Conservation (phyloP, 805 yeast genomes). For the Metschnikowia henanensis region DNA sequence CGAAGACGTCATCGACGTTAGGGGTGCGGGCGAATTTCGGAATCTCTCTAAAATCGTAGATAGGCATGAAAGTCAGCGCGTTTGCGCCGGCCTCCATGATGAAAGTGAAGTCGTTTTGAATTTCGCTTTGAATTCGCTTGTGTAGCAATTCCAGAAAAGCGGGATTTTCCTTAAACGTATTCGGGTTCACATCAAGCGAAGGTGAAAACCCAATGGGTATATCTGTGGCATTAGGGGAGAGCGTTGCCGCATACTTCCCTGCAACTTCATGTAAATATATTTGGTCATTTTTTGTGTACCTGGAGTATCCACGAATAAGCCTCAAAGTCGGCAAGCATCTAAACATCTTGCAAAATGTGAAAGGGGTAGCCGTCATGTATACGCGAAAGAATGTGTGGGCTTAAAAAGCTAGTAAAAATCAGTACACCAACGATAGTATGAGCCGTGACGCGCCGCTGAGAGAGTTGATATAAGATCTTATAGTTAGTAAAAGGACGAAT, state of each 20-base stretch:
- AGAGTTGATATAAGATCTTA: too few species aligned
- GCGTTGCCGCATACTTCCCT: conserved; percentile 18
- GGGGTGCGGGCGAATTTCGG: conserved; percentile 69
- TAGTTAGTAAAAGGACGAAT: too few species aligned
- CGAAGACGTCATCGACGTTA: conserved; percentile 67
- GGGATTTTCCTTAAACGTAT: conserved; percentile 26
- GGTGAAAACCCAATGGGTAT: conserved; percentile 24
- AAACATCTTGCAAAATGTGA: background rate
- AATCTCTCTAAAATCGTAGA: conserved; percentile 65
- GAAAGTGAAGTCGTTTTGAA: conserved; percentile 47
- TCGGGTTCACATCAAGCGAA: conserved; percentile 20
- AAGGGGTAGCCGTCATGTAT: background rate
- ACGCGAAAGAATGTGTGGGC: background rate
- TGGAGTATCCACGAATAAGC: conserved; percentile 5
- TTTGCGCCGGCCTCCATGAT: conserved; percentile 56
- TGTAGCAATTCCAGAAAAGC: conserved; percentile 31
- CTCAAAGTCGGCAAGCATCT: background rate
- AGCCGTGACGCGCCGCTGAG: too few species aligned
- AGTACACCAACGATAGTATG: background rate
- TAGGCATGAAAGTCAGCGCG: conserved; percentile 59
- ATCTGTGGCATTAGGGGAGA: conserved; percentile 23
- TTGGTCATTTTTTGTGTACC: conserved; percentile 11
- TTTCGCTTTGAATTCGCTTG: conserved; percentile 23
- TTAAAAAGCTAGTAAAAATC: background rate
- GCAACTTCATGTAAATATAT: conserved; percentile 16